phyloP scores from a whole-genome alignment of 768 basidiomycete genomes.

The Trametes cubensis region DNA sequence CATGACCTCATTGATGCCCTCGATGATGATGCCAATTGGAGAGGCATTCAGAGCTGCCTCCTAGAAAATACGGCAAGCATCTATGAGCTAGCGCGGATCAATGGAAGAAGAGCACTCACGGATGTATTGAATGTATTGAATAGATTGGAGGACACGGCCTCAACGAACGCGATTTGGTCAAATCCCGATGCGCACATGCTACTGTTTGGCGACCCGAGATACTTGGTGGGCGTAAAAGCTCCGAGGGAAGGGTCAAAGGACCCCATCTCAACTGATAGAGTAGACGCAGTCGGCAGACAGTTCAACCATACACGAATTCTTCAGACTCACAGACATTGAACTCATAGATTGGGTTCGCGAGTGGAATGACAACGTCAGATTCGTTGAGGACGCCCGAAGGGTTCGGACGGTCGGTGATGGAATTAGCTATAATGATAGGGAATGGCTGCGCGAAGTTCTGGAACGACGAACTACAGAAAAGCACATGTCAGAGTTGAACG shows the following conservation, averaged over 20 bases:
- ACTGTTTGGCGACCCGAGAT: constrained; percentile 64
- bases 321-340: constrained; percentile 27
- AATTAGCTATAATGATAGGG: constrained; percentile 65
- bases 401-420: constrained; percentile 49
- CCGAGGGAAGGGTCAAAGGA: constrained; percentile 74
- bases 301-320: background rate
- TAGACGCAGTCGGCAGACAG: constrained; percentile 36
- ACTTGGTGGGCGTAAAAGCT: constrained; percentile 66
- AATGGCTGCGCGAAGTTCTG: constrained; percentile 56
- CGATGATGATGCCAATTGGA: constrained; percentile 45
- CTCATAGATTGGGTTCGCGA: constrained; percentile 38
- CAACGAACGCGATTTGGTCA: constrained; percentile 73
- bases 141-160: constrained; percentile 72
- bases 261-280: constrained; percentile 68
- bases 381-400: constrained; percentile 43
- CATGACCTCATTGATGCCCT: constrained; percentile 40
- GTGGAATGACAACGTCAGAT: constrained; percentile 56
- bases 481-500: constrained; percentile 1
- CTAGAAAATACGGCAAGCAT: no score
- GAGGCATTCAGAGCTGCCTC: constrained; percentile 37
- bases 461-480: constrained; percentile 48
- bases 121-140: constrained; percentile 54
- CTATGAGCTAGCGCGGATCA: no score
- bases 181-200: constrained; percentile 73
- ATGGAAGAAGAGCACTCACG: constrained; percentile 24